Percentiles rank a stretch among this genome's conserved stretches.
Evolutionary conservation across 495 filamentous ascomycete species (phyloP).

Genomic region (Endocarpon pusillum): DNA sequence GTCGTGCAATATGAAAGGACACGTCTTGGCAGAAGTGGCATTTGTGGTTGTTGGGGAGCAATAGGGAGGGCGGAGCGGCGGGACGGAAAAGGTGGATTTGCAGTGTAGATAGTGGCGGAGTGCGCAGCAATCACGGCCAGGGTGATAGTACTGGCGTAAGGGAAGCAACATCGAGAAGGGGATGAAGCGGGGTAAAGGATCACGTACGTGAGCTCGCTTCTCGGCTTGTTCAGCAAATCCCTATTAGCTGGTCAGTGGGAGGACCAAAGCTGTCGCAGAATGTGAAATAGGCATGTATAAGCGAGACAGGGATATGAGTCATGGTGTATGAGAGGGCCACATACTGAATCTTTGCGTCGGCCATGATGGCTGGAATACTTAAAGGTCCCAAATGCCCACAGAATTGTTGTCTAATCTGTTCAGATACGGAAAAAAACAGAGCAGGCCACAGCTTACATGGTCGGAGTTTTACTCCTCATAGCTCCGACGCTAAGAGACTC

Average conservation of each 20-base stretch:
- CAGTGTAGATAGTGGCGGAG: constrained; percentile 1
- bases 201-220: constrained; percentile 63
- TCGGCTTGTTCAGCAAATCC: constrained; percentile 66
- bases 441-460: too few species aligned
- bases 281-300: constrained; percentile 4
- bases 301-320: constrained; percentile 12
- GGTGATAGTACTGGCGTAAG: neutral
- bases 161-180: constrained; percentile 1
- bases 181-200: constrained; percentile 3
- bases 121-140: too few species aligned
- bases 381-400: constrained; percentile 11
- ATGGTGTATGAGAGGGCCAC: constrained; percentile 13
- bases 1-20: too few species aligned
- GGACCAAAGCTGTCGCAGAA: constrained; percentile 14
- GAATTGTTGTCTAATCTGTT: constrained; percentile 1
- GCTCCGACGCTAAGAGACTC: too few species aligned
- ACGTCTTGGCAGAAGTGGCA: too few species aligned
- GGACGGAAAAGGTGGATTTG: too few species aligned
- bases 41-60: too few species aligned
- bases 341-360: constrained; percentile 65
- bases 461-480: too few species aligned
- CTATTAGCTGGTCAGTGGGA: constrained; percentile 21
- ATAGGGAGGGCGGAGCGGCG: too few species aligned
- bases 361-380: constrained; percentile 36
- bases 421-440: too few species aligned